phyloP scores from a whole-genome alignment of 1,284 basidiomycete genomes.

The Porogramme epimiltina region DNA sequence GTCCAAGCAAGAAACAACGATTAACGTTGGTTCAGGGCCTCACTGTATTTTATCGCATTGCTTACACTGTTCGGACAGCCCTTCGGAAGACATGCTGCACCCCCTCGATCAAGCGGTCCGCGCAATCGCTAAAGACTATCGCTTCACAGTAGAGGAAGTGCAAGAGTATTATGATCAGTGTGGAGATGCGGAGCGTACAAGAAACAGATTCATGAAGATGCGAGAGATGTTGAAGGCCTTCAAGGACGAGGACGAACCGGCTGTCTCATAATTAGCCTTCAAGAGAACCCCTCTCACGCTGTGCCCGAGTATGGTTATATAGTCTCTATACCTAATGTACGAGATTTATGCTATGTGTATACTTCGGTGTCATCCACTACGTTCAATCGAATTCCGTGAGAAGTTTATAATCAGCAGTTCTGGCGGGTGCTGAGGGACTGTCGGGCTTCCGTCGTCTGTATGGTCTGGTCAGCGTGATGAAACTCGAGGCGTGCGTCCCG shows the following conservation, averaged over 20 bases:
- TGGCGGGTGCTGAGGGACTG: conserved; percentile 74
- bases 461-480: not conserved
- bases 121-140: conserved; percentile 63
- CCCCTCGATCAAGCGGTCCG: conserved; percentile 62
- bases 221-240: conserved; percentile 50
- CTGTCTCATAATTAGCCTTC: too few species aligned
- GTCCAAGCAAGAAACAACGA: conserved; percentile 29
- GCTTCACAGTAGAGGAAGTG: conserved; percentile 73
- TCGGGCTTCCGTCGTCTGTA: conserved; percentile 72
- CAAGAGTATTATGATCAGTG: conserved; percentile 72
- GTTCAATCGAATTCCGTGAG: conserved; percentile 43
- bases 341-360: too few species aligned
- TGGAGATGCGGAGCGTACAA: conserved; percentile 66
- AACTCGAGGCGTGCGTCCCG: not conserved
- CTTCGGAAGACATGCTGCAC: conserved; percentile 40
- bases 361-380: not conserved
- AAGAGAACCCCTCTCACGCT: too few species aligned
- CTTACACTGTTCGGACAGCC: conserved; percentile 1
- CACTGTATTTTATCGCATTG: not conserved
- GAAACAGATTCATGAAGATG: conserved; percentile 64
- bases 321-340: too few species aligned
- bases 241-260: conserved; percentile 28
- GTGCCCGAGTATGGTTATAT: too few species aligned
- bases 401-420: conserved; percentile 65
- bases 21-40: conserved; percentile 28